These are phyloP conservation scores for Colletotrichum eleusines DNA, from an alignment of 2,329 filamentous ascomycete genomes.

Conservation along the genomic window DNA sequence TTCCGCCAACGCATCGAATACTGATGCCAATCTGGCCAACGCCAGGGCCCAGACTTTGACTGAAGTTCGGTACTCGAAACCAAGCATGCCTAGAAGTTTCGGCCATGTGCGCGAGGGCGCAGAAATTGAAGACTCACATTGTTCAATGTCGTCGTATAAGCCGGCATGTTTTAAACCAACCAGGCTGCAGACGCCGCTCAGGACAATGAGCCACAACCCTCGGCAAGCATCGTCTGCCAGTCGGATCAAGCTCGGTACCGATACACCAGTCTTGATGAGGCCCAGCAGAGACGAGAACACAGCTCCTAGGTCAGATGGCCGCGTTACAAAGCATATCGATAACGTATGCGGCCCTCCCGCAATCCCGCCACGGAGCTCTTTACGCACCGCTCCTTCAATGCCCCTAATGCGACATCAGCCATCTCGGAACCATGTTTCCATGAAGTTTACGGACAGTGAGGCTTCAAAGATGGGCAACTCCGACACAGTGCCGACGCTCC, in stretches of 20 bases:
- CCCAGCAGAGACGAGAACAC: conserved; percentile 31
- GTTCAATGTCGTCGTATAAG: conserved; percentile 35
- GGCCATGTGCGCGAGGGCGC: conserved; percentile 64
- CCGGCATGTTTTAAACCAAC: background rate
- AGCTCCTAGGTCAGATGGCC: conserved; percentile 18
- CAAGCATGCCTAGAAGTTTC: conserved; percentile 44
- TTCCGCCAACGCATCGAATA: conserved; percentile 62
- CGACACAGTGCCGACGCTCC: conserved; percentile 6
- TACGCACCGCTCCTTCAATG: conserved; percentile 31
- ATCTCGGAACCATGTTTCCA: conserved; percentile 21
- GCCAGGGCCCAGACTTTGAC: background rate
- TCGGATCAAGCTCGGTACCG: conserved; percentile 3
- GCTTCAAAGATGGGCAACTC: conserved; percentile 13
- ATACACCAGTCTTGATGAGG: background rate
- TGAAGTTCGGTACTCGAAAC: conserved; percentile 41
- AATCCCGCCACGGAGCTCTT: conserved; percentile 34
- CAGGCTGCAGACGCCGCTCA: conserved; percentile 30
- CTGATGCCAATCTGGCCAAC: background rate
- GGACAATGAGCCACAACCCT: conserved; percentile 16
- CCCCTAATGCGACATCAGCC: conserved; percentile 14
- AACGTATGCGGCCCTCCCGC: conserved; percentile 19
- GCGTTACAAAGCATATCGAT: background rate
- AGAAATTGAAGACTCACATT: conserved; percentile 59
- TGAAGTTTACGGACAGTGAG: conserved; percentile 3
- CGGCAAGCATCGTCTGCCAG: conserved; percentile 31